Base-by-base conservation (phyloP, 441 rosid genomes). In the Pelargonium fulgidum region DNA sequence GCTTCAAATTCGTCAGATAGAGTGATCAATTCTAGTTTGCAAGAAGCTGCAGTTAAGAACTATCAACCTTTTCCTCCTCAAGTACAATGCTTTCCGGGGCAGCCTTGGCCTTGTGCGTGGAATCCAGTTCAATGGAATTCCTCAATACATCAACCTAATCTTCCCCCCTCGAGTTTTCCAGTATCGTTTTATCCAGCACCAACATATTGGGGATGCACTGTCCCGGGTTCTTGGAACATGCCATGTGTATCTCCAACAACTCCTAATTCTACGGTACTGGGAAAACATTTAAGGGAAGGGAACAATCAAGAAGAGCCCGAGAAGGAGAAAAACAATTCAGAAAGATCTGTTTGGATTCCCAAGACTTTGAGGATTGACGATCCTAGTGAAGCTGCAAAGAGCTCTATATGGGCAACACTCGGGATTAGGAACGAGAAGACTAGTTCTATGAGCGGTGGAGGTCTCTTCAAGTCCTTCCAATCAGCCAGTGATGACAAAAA, bases 241-340 rank as follows among this genome's bases (percentile, higher is more conserved):
- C 22, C 61, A 54, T 83, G 61, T 76, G 77, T 75, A 85, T 20
- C n/a, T 67, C 17, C 54, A 71, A 45, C 33, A 3, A 62, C 66
- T 42, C 66, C 45, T 41, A n/a, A 65, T 66, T 26, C 77, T 41
- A 54, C 66, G 17, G 56, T 50, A 16, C 67, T 73, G 16, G 83
- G 89, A 44, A 87, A 87, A 72, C 86, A 71, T 54, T 72, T 81
- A 10, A 76, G 86, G 61, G 89, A 86, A 8, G 80, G 73, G n/a
- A 33, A 75, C 65, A 44, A 61, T 66, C 17, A 61, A 8, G 70
- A 67, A 67, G 42, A 64, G 33, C 17, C 61, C 7, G 50, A 56
- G 6, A 44, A 17, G 14, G 69, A 56, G 20, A 54, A 7, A 17
- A 63, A 73, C 42, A 73, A 66, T 70, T 70, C 82, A 64, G 80